These are phyloP conservation scores for Phytophthora podocarpi DNA, from an alignment of 352 stramenopile species.

Conservation along the genomic window DNA sequence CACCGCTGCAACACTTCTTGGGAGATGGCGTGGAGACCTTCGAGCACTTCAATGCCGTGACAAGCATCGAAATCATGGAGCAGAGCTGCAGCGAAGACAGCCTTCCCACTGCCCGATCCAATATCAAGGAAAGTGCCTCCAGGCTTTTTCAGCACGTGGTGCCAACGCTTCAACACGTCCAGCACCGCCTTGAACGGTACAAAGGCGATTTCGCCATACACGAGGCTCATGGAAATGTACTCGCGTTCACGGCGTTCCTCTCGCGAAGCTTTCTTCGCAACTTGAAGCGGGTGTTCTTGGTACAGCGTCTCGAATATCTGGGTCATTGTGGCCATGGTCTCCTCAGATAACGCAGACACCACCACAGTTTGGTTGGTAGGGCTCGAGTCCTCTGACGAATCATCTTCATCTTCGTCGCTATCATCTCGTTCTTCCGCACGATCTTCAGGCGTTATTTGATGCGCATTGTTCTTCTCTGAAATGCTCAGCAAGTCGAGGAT, in stretches of 20 bases:
- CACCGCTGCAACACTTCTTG: slow-evolving; percentile 57
- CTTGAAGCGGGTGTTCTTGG: slow-evolving; percentile 42
- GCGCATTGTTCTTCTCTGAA: neutral
- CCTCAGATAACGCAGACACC: slow-evolving; percentile 35
- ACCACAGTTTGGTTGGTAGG: slow-evolving; percentile 19
- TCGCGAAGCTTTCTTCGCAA: slow-evolving; percentile 38
- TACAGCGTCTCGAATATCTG: slow-evolving; percentile 60
- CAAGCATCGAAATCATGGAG: slow-evolving; percentile 87
- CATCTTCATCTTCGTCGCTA: slow-evolving; percentile 19
- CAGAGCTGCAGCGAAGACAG: slow-evolving; percentile 85
- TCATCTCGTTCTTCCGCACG: slow-evolving; percentile 17
- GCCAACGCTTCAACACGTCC: slow-evolving; percentile 61
- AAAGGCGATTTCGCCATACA: slow-evolving; percentile 92
- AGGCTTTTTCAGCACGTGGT: slow-evolving; percentile 63
- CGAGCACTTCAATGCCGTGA: slow-evolving; percentile 90
- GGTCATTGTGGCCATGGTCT: slow-evolving; percentile 21
- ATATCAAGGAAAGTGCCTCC: slow-evolving; percentile 89
- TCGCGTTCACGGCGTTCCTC: slow-evolving; percentile 56
- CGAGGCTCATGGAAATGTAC: slow-evolving; percentile 72
- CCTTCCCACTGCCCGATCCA: slow-evolving; percentile 87
- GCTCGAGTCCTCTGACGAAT: slow-evolving; percentile 8
- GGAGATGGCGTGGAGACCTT: slow-evolving; percentile 68
- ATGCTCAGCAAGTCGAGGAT: neutral
- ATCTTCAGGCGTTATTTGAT: slow-evolving; percentile 8
- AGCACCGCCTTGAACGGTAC: slow-evolving; percentile 71